Evolutionary conservation across 371 early-diverging fungal species (phyloP), one percentile per base, ranked within the genome.

Genomic region (Apophysomyces variabilis): DNA sequence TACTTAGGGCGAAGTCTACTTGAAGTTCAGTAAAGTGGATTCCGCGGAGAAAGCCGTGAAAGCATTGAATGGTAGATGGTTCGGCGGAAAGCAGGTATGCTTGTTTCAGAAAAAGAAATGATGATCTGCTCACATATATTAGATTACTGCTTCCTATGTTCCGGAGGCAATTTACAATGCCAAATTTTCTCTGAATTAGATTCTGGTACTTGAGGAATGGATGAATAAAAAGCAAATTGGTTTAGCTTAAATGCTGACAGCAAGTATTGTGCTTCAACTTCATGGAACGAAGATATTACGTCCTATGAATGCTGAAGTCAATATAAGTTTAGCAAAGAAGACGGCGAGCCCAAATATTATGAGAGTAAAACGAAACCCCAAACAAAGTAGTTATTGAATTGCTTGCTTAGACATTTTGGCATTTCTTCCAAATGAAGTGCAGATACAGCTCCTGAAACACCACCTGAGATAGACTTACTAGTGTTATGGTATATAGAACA

Each of bases 61-160:
- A 61, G 80, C 86, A 14, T 79, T 93, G 67, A 84, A 90, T 73
- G 88, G 88, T 35, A 75, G 94, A 64, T 93, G 93, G 90, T 93
- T 93, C 83, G 93, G 89, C 73, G 93, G 92, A 44, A 76, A 70
- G 72, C 70, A 79, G 66, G 68, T 68, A 72, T 46, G 21, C 11
- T 18, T 39, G 12, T 5, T 59, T 12, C 3, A 21, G 37, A 8
- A 38, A 60, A n/a, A 38, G 39, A 45, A 35, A 7, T 1, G 4
- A 38, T 14, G 36, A 26, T 54, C 7, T 7, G 56, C 26, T 14
- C 12, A 57, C 35, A 12, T 64, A 43, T 41, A 14, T 13, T 61
- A 71, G 83, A 91, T 95, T 59, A 69, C 84, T 45, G 95, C 95
- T 46, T 79, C 86, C 36, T 92, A 73, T 71, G 79, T 92, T 37